Percentiles rank a stretch among this genome's conserved stretches.
phyloP scores from a whole-genome alignment of 352 stramenopile genomes.

The Globisporangium uncinulatum region DNA sequence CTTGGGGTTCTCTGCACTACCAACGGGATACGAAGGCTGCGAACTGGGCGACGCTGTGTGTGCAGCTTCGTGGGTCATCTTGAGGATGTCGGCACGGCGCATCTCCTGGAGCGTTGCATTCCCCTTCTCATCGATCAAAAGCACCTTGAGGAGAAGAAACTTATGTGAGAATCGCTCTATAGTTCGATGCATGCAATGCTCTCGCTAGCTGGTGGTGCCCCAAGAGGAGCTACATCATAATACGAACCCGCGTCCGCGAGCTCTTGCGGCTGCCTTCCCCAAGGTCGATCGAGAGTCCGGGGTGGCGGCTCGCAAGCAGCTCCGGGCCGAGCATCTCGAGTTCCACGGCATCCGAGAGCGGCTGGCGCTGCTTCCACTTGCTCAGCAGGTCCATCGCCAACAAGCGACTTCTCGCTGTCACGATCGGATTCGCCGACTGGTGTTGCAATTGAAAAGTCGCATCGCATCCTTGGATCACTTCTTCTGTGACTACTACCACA shows the following conservation, averaged over 20 bases:
- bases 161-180: not conserved
- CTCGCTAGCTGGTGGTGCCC: not conserved
- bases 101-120: conserved; percentile 30
- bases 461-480: too few relatives aligned
- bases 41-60: not conserved
- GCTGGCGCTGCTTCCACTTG: conserved; percentile 9
- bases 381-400: conserved; percentile 8
- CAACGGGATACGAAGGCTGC: not conserved
- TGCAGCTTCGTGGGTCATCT: conserved; percentile 46
- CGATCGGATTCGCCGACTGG: too few relatives aligned
- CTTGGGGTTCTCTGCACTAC: conserved; percentile 1
- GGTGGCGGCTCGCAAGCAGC: conserved; percentile 12
- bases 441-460: too few relatives aligned
- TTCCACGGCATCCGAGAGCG: conserved; percentile 10
- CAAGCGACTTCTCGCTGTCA: not conserved
- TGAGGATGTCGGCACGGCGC: conserved; percentile 50
- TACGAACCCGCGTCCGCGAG: conserved; percentile 10
- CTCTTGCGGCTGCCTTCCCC: conserved; percentile 9
- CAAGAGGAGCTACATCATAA: not conserved
- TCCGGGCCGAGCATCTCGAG: conserved; percentile 16
- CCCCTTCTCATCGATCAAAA: conserved; percentile 15
- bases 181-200: too few relatives aligned
- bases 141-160: conserved; percentile 5
- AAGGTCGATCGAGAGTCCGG: conserved; percentile 2
- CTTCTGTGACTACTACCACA: too few relatives aligned